Conservation (phyloP, 2,329 filamentous ascomycete genomes). For the Sphaerulina musiva region DNA sequence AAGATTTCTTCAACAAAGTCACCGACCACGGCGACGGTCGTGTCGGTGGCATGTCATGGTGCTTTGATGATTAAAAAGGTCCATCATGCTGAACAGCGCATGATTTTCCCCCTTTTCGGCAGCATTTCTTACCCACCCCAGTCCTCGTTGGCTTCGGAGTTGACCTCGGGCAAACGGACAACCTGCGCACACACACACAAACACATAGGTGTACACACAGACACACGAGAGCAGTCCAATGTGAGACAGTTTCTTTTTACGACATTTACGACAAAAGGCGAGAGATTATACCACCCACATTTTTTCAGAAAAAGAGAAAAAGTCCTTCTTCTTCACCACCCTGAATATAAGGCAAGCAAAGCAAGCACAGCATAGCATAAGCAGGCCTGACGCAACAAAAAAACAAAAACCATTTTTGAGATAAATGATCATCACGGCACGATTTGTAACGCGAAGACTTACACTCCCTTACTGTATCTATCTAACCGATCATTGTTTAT, state of each 20-base stretch:
- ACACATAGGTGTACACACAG: background rate
- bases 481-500: too few relatives aligned
- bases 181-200: background rate
- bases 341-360: background rate
- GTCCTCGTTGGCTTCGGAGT: constrained; percentile 2
- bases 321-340: background rate
- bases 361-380: background rate
- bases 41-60: constrained; percentile 39
- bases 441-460: too few relatives aligned
- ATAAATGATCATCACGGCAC: constrained; percentile 1
- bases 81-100: background rate
- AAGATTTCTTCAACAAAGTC: constrained; percentile 36
- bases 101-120: background rate
- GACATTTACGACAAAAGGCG: background rate
- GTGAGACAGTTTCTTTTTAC: background rate
- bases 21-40: constrained; percentile 36
- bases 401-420: background rate
- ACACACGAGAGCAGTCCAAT: too few relatives aligned
- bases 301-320: background rate
- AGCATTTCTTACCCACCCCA: background rate
- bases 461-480: too few relatives aligned
- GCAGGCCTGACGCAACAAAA: background rate
- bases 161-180: constrained; percentile 3
- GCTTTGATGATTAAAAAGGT: constrained; percentile 30
- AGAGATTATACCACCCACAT: too few relatives aligned